These are phyloP conservation scores for Talaromyces rugulosus DNA, from an alignment of 2,329 filamentous ascomycete genomes.

Conservation along the genomic window DNA sequence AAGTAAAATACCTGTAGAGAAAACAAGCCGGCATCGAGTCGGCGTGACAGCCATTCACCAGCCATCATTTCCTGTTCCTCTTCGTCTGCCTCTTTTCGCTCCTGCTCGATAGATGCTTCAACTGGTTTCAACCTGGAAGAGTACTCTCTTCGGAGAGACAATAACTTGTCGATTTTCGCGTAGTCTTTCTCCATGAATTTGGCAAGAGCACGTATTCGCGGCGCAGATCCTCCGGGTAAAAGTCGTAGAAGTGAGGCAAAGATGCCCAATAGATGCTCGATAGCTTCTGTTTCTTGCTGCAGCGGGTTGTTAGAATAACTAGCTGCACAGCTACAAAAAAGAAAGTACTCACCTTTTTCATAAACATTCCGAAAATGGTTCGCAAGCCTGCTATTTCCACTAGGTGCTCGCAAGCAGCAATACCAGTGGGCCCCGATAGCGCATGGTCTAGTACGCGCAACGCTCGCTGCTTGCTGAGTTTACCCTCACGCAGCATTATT, in stretches of 20 bases:
- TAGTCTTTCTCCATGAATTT: slow-evolving; percentile 97
- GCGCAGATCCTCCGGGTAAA: slow-evolving; percentile 70
- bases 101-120: slow-evolving; percentile 58
- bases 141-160: slow-evolving; percentile 69
- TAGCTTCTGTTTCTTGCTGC: slow-evolving; percentile 59
- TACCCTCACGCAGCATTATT: slow-evolving; percentile 87
- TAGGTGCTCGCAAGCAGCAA: slow-evolving; percentile 66
- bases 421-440: slow-evolving; percentile 54
- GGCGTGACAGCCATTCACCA: slow-evolving; percentile 67
- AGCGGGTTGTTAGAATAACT: slow-evolving; percentile 15
- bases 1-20: slow-evolving; percentile 57
- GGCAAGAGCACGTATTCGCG: slow-evolving; percentile 77
- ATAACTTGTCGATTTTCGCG: slow-evolving; percentile 70
- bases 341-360: slow-evolving; percentile 59
- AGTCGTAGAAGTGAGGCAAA: slow-evolving; percentile 77
- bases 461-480: slow-evolving; percentile 72
- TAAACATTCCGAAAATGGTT: slow-evolving; percentile 79
- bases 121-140: slow-evolving; percentile 58
- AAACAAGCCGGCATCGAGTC: slow-evolving; percentile 81
- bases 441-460: slow-evolving; percentile 83
- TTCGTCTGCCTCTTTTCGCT: slow-evolving; percentile 51
- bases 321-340: not conserved
- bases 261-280: slow-evolving; percentile 79
- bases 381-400: slow-evolving; percentile 84
- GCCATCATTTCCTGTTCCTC: slow-evolving; percentile 60